phyloP scores from a whole-genome alignment of 2,329 filamentous ascomycete species.

The Ophiocordyceps camponoti-rufipedis region DNA sequence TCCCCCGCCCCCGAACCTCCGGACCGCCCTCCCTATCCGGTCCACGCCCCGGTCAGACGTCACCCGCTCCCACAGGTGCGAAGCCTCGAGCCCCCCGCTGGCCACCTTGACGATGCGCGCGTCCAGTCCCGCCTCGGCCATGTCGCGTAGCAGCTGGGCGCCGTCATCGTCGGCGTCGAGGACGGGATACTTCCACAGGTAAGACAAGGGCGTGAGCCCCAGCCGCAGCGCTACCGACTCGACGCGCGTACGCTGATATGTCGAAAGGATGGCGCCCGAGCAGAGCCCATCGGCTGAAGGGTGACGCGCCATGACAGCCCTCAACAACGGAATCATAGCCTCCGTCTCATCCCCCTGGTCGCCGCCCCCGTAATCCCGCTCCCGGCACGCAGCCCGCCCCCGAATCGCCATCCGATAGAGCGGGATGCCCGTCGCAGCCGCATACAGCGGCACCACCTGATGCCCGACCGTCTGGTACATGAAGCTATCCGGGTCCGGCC shows the following conservation, averaged over 20 bases:
- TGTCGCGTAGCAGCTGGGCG: slow-evolving; percentile 55
- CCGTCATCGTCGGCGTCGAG: slow-evolving; percentile 15
- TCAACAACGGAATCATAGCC: slow-evolving; percentile 61
- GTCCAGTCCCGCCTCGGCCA: slow-evolving; percentile 60
- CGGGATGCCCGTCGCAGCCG: slow-evolving; percentile 58
- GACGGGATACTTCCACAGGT: slow-evolving; percentile 77
- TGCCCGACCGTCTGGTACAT: slow-evolving; percentile 99
- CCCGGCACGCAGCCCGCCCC: slow-evolving; percentile 52
- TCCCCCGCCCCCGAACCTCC: slow-evolving; percentile 52
- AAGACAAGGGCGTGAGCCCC: slow-evolving; percentile 68
- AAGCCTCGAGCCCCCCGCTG: slow-evolving; percentile 69
- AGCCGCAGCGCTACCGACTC: slow-evolving; percentile 78
- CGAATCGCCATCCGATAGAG: slow-evolving; percentile 65
- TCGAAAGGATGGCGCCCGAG: slow-evolving; percentile 82
- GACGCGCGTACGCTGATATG: slow-evolving; percentile 90
- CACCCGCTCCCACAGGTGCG: slow-evolving; percentile 66
- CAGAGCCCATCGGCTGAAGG: slow-evolving; percentile 74
- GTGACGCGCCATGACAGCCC: slow-evolving; percentile 44
- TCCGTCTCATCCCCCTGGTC: slow-evolving; percentile 62
- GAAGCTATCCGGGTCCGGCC: slow-evolving; percentile 67
- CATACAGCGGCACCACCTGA: slow-evolving; percentile 69
- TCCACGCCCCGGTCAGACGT: slow-evolving; percentile 32
- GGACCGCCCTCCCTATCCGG: slow-evolving; percentile 33
- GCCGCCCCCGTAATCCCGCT: slow-evolving; percentile 44
- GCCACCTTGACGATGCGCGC: slow-evolving; percentile 92